These are phyloP conservation scores for Fomitiporia mediterranea DNA, from an alignment of 1,284 basidiomycete species.

Conservation along the genomic window DNA sequence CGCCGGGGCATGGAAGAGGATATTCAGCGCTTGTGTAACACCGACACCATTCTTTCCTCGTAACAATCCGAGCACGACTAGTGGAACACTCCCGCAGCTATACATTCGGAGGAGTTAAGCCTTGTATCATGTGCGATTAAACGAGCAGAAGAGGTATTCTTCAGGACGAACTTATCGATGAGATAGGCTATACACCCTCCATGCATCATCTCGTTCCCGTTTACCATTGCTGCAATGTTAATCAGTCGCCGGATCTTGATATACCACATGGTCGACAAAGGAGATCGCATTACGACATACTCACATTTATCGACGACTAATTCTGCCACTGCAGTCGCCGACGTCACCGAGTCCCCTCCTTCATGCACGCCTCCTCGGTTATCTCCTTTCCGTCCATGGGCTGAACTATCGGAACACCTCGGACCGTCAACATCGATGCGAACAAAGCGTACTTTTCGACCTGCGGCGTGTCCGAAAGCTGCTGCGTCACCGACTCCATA, in stretches of 20 bases:
- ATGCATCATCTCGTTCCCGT: conserved; percentile 67
- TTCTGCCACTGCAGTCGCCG: conserved; percentile 57
- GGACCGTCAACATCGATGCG: conserved; percentile 41
- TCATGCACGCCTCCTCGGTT: background rate
- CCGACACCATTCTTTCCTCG: conserved; percentile 63
- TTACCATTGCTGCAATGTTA: conserved; percentile 52
- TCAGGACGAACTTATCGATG: conserved; percentile 55
- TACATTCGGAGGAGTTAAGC: no score
- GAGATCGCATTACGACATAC: conserved; percentile 21
- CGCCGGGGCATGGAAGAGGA: conserved; percentile 63
- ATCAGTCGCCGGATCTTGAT: conserved; percentile 18
- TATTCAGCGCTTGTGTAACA: conserved; percentile 63
- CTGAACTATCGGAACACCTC: background rate
- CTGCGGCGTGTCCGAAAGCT: conserved; percentile 55
- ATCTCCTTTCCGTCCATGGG: background rate
- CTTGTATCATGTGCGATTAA: no score
- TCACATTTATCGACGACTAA: conserved; percentile 53
- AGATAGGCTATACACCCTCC: conserved; percentile 67
- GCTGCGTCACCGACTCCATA: conserved; percentile 52
- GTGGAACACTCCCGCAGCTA: conserved; percentile 60
- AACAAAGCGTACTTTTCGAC: conserved; percentile 53
- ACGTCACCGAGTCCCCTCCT: conserved; percentile 31
- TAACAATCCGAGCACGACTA: conserved; percentile 57
- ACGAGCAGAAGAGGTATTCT: background rate
- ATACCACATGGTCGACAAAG: background rate